Evolutionary conservation across 23 red algal species (phyloP).

Genomic region (Gracilaria vermiculophylla): DNA sequence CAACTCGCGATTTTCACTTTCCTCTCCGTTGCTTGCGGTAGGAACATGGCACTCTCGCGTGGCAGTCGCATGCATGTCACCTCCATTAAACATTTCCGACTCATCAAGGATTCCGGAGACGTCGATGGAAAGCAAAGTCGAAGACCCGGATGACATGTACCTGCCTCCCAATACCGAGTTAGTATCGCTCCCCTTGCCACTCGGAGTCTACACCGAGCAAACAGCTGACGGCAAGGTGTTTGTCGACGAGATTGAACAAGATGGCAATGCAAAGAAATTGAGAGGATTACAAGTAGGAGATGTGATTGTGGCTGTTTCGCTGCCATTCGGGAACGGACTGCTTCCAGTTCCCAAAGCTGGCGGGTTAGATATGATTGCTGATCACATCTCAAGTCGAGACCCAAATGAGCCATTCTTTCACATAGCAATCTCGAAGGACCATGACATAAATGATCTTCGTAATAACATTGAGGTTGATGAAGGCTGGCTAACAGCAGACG

Average conservation of each 20-base stretch:
- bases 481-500: background rate
- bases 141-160: background rate
- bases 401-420: constrained; percentile 6
- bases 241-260: constrained; percentile 42
- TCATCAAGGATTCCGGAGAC: background rate
- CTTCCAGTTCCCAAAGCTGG: constrained; percentile 25
- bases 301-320: constrained; percentile 41
- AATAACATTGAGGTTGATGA: background rate
- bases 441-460: constrained; percentile 6
- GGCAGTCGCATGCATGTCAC: background rate
- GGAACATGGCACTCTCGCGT: background rate
- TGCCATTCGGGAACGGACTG: constrained; percentile 35
- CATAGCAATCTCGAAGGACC: constrained; percentile 1
- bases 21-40: background rate
- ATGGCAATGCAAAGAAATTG: constrained; percentile 29
- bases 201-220: constrained; percentile 24
- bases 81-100: background rate
- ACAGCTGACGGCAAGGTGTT: constrained; percentile 22
- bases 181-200: constrained; percentile 34
- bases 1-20: constrained; percentile 6
- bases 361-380: constrained; percentile 31
- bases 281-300: constrained; percentile 25
- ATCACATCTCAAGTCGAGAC: constrained; percentile 26
- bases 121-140: background rate
- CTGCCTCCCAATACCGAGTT: background rate